These are phyloP conservation scores for Citrus cavaleriei DNA, from an alignment of 345 rosid genomes.

Conservation along the genomic window DNA sequence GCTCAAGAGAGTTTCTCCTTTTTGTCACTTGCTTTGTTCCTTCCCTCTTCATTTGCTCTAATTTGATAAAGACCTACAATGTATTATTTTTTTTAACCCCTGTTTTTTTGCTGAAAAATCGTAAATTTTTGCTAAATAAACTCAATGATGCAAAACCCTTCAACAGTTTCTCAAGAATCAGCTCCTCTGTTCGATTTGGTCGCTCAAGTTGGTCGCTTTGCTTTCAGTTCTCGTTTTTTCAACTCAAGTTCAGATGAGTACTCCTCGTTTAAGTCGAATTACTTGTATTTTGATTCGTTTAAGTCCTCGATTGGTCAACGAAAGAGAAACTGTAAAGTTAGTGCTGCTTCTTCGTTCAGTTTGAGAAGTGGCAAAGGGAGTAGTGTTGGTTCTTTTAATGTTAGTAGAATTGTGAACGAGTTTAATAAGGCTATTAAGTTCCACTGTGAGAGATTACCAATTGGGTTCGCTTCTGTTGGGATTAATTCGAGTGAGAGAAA, in stretches of 20 bases:
- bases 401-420: slow-evolving; percentile 47
- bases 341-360: slow-evolving; percentile 44
- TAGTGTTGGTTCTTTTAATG: slow-evolving; percentile 27
- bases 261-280: slow-evolving; percentile 46
- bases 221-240: slow-evolving; percentile 36
- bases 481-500: slow-evolving; percentile 44
- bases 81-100: slow-evolving; percentile 7
- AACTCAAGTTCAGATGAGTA: slow-evolving; percentile 40
- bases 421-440: slow-evolving; percentile 62
- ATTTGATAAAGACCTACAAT: slow-evolving; percentile 19
- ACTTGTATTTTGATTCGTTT: slow-evolving; percentile 43
- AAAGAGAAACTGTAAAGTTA: slow-evolving; percentile 31
- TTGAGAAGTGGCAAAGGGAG: slow-evolving; percentile 41
- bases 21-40: neutral
- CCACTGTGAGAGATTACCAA: slow-evolving; percentile 76
- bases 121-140: neutral
- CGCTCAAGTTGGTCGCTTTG: slow-evolving; percentile 45
- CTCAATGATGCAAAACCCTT: slow-evolving; percentile 57
- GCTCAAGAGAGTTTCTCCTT: slow-evolving; percentile 9
- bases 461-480: slow-evolving; percentile 71
- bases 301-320: slow-evolving; percentile 14
- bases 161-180: slow-evolving; percentile 58
- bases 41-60: neutral
- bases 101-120: neutral
- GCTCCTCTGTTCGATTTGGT: slow-evolving; percentile 46